phyloP scores from a whole-genome alignment of 139 green algal species.

The Coelastrella sp. region DNA sequence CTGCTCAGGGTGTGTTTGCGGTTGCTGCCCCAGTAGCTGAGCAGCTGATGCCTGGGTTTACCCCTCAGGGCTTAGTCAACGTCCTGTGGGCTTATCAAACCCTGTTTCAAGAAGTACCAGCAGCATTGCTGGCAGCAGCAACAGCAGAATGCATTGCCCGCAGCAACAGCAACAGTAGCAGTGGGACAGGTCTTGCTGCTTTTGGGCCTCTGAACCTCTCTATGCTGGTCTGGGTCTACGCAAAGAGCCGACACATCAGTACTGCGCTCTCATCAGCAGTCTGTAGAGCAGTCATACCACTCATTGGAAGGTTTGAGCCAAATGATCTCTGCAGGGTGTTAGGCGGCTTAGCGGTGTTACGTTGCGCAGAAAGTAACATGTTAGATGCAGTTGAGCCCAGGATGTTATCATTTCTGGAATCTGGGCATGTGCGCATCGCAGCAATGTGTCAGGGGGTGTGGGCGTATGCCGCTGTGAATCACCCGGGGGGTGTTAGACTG shows the following conservation, averaged over 20 bases:
- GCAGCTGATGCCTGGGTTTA: conserved; percentile 23
- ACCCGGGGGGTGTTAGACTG: background rate
- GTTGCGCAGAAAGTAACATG: background rate
- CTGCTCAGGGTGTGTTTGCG: conserved; percentile 8
- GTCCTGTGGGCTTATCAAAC: conserved; percentile 14
- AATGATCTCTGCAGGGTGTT: conserved; percentile 4
- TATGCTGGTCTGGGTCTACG: conserved; percentile 7
- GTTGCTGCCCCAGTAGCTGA: background rate
- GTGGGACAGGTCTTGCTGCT: background rate
- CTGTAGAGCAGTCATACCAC: background rate
- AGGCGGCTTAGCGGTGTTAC: background rate
- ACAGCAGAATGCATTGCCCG: conserved; percentile 10
- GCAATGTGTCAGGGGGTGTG: background rate
- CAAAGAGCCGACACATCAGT: background rate
- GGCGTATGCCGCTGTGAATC: background rate
- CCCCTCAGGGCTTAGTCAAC: conserved; percentile 17
- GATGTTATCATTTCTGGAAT: background rate
- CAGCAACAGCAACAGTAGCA: background rate
- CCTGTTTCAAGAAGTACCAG: background rate
- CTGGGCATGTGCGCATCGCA: background rate
- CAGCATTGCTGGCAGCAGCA: background rate
- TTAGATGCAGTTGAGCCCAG: background rate
- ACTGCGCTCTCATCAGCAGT: conserved; percentile 1
- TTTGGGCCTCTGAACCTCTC: conserved; percentile 27
- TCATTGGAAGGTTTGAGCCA: background rate